Conservation (phyloP, 257 asterid species). For the Prunella vulgaris region DNA sequence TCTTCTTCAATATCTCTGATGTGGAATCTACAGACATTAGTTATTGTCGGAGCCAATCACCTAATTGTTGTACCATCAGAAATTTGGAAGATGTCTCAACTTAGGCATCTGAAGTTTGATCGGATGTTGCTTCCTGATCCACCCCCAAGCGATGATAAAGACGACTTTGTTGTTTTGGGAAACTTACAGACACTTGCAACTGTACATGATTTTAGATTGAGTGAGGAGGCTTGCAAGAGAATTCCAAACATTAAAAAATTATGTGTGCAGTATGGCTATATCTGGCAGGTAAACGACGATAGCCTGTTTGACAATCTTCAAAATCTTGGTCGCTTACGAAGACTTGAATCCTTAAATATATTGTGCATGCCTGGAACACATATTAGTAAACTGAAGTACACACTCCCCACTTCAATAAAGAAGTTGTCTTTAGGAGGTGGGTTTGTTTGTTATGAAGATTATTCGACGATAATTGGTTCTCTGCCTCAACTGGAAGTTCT, state of each 20-base stretch:
- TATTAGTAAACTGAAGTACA: not conserved
- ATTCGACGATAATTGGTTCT: not conserved
- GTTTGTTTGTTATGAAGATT: not conserved
- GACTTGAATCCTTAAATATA: not conserved
- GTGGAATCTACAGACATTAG: slow-evolving; percentile 14
- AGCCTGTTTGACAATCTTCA: not conserved
- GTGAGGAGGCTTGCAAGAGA: slow-evolving; percentile 4
- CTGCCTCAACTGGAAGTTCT: slow-evolving; percentile 3
- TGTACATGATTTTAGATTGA: not conserved
- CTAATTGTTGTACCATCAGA: not conserved
- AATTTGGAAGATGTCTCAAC: slow-evolving; percentile 11
- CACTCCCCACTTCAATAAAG: not conserved
- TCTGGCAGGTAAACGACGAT: not conserved
- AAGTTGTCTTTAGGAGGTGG: not conserved
- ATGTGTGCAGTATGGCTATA: not conserved
- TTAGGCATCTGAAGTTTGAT: not conserved
- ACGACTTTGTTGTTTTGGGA: not conserved
- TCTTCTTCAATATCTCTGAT: not conserved
- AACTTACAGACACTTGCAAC: not conserved
- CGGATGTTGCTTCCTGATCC: not conserved
- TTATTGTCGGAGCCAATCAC: not conserved
- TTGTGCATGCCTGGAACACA: not conserved
- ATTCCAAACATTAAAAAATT: slow-evolving; percentile 11
- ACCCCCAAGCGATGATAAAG: not conserved
- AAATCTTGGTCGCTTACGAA: not conserved